Evolutionary conservation across 2,329 filamentous ascomycete species (phyloP).

Genomic region (Penicillium aurantiogriseum): DNA sequence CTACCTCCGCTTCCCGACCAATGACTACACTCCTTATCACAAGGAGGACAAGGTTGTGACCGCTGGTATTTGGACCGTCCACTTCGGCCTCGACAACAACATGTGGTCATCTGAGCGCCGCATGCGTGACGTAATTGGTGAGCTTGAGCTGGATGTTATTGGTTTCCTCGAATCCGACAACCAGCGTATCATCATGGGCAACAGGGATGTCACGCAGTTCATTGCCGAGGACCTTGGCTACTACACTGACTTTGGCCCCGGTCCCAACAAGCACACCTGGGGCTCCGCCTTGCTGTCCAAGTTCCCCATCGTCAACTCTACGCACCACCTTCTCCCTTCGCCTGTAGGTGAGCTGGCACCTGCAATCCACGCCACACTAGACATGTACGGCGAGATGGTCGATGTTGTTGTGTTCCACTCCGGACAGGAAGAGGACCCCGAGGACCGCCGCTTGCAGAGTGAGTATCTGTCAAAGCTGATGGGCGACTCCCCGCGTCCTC

Average conservation of each 20-base stretch:
- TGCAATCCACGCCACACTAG: conserved; percentile 92
- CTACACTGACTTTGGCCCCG: conserved; percentile 97
- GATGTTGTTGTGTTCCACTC: conserved; percentile 99
- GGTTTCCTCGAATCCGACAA: conserved; percentile 91
- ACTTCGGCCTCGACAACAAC: conserved; percentile 96
- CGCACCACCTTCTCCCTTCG: conserved; percentile 89
- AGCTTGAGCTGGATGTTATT: conserved; percentile 94
- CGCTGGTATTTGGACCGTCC: conserved; percentile 97
- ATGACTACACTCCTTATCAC: conserved; percentile 90
- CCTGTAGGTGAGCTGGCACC: conserved; percentile 93
- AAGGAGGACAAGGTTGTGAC: conserved; percentile 82
- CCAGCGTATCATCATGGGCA: conserved; percentile 99
- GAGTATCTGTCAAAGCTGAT: conserved; percentile 86
- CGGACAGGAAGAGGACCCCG: conserved; percentile 92
- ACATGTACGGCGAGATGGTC: conserved; percentile 83
- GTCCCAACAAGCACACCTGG: conserved; percentile 99
- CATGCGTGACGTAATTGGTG: conserved; percentile 85
- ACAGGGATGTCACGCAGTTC: conserved; percentile 92
- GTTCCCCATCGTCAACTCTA: conserved; percentile 96
- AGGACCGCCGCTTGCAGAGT: conserved; percentile 82
- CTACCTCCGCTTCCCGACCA: conserved; percentile 86
- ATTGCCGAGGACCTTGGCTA: conserved; percentile 95
- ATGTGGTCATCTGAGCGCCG: conserved; percentile 98
- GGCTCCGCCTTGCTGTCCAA: conserved; percentile 89
- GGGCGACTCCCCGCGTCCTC: conserved; percentile 74